phyloP scores from a whole-genome alignment of 225 moss, liverwort and hornwort species.

The Physcomitrellopsis africana region DNA sequence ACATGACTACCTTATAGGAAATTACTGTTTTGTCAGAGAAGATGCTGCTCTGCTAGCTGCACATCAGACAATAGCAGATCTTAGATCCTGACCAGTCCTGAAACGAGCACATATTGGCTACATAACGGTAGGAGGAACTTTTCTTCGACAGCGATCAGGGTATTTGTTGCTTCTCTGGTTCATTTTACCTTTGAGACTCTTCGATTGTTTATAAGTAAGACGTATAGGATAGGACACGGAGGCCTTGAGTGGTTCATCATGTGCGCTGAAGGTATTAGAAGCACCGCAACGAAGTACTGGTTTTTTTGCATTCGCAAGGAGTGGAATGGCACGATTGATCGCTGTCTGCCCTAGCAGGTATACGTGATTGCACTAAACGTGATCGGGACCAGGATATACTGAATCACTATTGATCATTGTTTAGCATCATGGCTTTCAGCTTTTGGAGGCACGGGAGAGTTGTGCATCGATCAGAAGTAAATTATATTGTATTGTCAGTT shows the following conservation, averaged over 20 bases:
- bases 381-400: constrained; percentile 97
- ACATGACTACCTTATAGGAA: no score
- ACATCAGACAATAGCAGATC: no score
- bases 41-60: no score
- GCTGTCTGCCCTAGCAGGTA: constrained; percentile 89
- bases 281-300: neutral
- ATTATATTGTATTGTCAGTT: constrained; percentile 4
- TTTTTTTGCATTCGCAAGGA: constrained; percentile 60
- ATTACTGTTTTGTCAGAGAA: no score
- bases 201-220: constrained; percentile 14
- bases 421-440: constrained; percentile 33
- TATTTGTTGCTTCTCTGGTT: neutral
- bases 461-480: constrained; percentile 4
- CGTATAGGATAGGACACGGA: neutral
- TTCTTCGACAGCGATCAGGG: constrained; percentile 2
- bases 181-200: neutral
- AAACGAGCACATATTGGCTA: constrained; percentile 45
- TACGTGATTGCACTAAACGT: constrained; percentile 77
- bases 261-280: neutral
- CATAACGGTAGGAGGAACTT: constrained; percentile 21
- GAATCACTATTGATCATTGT: constrained; percentile 78
- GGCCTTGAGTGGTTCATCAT: neutral
- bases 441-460: neutral
- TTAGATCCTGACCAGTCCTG: no score
- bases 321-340: constrained; percentile 86